phyloP scores from a whole-genome alignment of 345 rosid genomes.

The Salix caprea region DNA sequence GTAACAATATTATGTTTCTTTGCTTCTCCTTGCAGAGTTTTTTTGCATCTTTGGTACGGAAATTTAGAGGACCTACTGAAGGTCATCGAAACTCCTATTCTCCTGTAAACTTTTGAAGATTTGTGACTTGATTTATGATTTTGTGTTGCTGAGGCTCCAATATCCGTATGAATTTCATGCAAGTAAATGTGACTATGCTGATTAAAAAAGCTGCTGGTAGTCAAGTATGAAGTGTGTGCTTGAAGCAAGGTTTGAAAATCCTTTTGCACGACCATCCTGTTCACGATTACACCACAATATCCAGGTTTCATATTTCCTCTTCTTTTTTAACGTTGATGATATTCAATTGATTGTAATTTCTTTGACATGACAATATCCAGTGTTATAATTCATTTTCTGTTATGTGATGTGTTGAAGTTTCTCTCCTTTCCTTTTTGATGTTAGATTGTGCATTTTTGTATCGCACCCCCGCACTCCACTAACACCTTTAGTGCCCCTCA shows the following conservation, averaged over 20 bases:
- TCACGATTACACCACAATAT: not conserved
- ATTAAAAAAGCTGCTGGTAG: not conserved
- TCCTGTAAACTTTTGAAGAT: slow-evolving; percentile 56
- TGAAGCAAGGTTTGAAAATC: slow-evolving; percentile 4
- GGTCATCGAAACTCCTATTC: slow-evolving; percentile 60
- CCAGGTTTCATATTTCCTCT: not conserved
- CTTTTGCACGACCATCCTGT: not conserved
- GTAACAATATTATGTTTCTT: not conserved
- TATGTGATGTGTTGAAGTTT: not conserved
- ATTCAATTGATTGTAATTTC: not conserved
- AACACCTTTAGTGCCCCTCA: too few species aligned
- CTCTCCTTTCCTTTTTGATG: too few species aligned
- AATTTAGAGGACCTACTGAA: slow-evolving; percentile 55
- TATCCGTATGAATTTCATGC: not conserved
- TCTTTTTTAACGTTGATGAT: not conserved
- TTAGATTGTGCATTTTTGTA: too few species aligned
- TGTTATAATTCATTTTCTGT: not conserved
- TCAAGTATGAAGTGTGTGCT: not conserved
- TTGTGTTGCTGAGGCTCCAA: too few species aligned
- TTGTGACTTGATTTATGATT: not conserved
- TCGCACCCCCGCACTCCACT: too few species aligned
- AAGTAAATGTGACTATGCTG: not conserved
- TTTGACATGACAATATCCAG: not conserved
- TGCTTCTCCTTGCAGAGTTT: slow-evolving; percentile 43
- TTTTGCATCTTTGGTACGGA: slow-evolving; percentile 49